A percentile compares a stretch with the other conserved stretches of the same genome.
Conservation (phyloP, 2,329 filamentous ascomycete species). For the Zasmidium angulare region DNA sequence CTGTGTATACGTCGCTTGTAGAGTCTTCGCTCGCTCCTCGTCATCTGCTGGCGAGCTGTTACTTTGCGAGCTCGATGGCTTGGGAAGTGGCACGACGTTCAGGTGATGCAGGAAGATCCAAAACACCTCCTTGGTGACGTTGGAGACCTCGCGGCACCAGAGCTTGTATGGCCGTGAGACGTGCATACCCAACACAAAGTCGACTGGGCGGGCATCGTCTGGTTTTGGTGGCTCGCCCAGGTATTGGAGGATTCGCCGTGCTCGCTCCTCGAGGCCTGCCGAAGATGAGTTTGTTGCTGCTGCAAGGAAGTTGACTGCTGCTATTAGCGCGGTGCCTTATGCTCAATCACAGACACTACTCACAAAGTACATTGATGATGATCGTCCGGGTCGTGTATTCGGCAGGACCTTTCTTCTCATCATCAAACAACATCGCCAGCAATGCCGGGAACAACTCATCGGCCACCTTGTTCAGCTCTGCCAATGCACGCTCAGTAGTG, state of each 20-base stretch:
- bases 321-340: conserved; percentile 9
- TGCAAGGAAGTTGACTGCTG: conserved; percentile 72
- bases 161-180: conserved; percentile 83
- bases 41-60: conserved; percentile 16
- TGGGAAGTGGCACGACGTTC: conserved; percentile 74
- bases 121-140: conserved; percentile 96
- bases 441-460: conserved; percentile 80
- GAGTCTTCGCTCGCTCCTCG: conserved; percentile 22
- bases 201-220: conserved; percentile 73
- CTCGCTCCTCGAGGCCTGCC: conserved; percentile 57
- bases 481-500: conserved; percentile 82
- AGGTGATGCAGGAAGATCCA: conserved; percentile 98
- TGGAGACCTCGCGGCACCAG: conserved; percentile 89
- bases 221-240: conserved; percentile 78
- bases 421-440: conserved; percentile 86
- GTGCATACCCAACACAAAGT: conserved; percentile 88
- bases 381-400: conserved; percentile 93
- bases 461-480: conserved; percentile 78
- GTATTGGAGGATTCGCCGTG: conserved; percentile 72
- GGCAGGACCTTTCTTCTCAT: conserved; percentile 96
- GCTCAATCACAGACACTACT: conserved; percentile 18
- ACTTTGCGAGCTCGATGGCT: conserved; percentile 27
- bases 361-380: conserved; percentile 77
- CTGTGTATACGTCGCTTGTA: conserved; percentile 51
- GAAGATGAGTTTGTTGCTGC: conserved; percentile 51